Evolutionary conservation across 164 flowering plant genomes (phyloP).

Genomic region (Vitis vinifera): DNA sequence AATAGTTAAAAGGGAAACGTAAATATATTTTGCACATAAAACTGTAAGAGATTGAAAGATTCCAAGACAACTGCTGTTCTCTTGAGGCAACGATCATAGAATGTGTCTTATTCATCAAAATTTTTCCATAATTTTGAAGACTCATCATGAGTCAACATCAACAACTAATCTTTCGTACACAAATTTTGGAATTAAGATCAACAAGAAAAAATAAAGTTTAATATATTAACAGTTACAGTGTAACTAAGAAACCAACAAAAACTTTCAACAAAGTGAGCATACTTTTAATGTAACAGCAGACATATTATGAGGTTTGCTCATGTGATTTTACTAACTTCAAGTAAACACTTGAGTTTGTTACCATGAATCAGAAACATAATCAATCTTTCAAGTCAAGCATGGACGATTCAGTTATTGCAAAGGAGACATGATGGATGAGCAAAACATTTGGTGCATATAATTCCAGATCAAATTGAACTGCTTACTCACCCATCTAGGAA

Average conservation of each 20-base stretch:
- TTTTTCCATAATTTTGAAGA: too few relatives aligned
- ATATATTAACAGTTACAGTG: not conserved
- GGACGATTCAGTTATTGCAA: too few relatives aligned
- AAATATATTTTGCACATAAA: too few relatives aligned
- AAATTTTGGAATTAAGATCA: not conserved
- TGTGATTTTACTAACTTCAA: not conserved
- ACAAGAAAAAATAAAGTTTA: not conserved
- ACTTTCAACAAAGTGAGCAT: too few relatives aligned
- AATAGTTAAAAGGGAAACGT: too few relatives aligned
- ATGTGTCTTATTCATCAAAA: too few relatives aligned
- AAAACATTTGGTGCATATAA: not conserved
- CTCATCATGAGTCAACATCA: too few relatives aligned
- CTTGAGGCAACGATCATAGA: too few relatives aligned
- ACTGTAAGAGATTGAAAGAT: too few relatives aligned
- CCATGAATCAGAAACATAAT: not conserved
- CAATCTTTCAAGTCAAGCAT: not conserved
- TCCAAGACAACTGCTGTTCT: too few relatives aligned
- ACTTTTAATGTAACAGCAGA: not conserved
- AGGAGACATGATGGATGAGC: too few relatives aligned
- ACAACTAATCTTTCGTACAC: too few relatives aligned
- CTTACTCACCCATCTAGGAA: conserved; percentile 73
- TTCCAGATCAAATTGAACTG: not conserved
- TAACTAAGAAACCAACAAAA: not conserved
- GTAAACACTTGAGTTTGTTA: not conserved
- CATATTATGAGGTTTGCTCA: not conserved